phyloP scores from a whole-genome alignment of 1,284 basidiomycete species.

The Leccinum subfulvum region DNA sequence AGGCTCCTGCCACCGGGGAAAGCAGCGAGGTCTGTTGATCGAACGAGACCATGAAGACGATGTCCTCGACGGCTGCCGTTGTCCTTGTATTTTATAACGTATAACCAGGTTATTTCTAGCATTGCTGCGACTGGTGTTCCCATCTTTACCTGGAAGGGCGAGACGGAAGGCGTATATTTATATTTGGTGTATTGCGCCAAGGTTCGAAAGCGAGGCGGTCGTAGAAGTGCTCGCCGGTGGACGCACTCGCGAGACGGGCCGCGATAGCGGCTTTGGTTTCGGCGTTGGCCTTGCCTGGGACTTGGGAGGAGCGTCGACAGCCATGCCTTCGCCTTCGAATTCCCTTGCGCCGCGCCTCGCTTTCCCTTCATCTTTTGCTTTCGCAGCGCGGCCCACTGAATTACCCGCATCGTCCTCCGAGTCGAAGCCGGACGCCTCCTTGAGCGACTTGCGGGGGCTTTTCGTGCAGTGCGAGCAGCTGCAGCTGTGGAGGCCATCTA shows the following conservation, averaged over 20 bases:
- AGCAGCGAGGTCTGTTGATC: slow-evolving; percentile 82
- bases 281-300: slow-evolving; percentile 2
- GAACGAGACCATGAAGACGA: too few relatives aligned
- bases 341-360: neutral
- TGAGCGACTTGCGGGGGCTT: slow-evolving; percentile 26
- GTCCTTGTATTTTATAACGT: too few relatives aligned
- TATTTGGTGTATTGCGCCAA: too few relatives aligned
- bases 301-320: slow-evolving; percentile 13
- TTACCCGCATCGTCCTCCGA: slow-evolving; percentile 18
- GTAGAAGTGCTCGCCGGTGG: slow-evolving; percentile 12
- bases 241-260: slow-evolving; percentile 12
- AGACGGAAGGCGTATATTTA: too few relatives aligned
- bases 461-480: slow-evolving; percentile 17
- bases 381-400: slow-evolving; percentile 2
- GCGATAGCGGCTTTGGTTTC: slow-evolving; percentile 15
- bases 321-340: slow-evolving; percentile 11
- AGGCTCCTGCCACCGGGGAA: slow-evolving; percentile 79
- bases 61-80: too few relatives aligned
- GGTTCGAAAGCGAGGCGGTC: neutral
- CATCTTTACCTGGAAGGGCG: too few relatives aligned
- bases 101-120: too few relatives aligned
- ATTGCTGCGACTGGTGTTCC: too few relatives aligned
- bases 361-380: slow-evolving; percentile 14
- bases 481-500: slow-evolving; percentile 13
- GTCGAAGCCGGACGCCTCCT: slow-evolving; percentile 22